Conservation (phyloP, 805 yeast species). For the Metschnikowia gruessii region DNA sequence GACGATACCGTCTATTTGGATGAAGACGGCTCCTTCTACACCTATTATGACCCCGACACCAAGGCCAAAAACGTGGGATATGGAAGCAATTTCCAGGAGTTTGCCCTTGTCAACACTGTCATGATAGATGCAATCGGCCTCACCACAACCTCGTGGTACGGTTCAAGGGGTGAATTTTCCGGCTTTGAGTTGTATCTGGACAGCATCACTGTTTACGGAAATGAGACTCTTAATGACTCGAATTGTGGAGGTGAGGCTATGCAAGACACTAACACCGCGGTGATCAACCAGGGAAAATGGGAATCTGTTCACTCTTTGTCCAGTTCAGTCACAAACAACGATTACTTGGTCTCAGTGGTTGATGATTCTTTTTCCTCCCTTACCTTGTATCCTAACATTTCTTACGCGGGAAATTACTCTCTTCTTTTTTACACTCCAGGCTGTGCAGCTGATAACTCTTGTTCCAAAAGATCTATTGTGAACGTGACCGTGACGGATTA, state of each 20-base stretch:
- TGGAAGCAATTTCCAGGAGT: constrained; percentile 66
- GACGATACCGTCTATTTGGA: constrained; percentile 32
- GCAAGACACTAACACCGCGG: constrained; percentile 26
- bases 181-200: constrained; percentile 72
- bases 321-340: constrained; percentile 25
- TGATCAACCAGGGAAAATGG: constrained; percentile 30
- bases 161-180: constrained; percentile 60
- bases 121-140: constrained; percentile 60
- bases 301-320: constrained; percentile 25
- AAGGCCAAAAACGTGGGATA: constrained; percentile 40
- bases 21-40: constrained; percentile 34
- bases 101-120: constrained; percentile 69
- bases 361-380: constrained; percentile 29
- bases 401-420: constrained; percentile 71
- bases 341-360: constrained; percentile 34
- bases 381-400: constrained; percentile 63
- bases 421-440: constrained; percentile 84
- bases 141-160: constrained; percentile 65
- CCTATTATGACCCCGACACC: constrained; percentile 34
- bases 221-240: constrained; percentile 66
- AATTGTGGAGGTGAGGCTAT: constrained; percentile 45
- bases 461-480: constrained; percentile 69
- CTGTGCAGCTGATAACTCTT: constrained; percentile 64
- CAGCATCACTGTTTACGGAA: constrained; percentile 65
- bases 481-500: constrained; percentile 65